Evolutionary conservation across 2,329 filamentous ascomycete genomes (phyloP).

Genomic region (Capronia epimyces): DNA sequence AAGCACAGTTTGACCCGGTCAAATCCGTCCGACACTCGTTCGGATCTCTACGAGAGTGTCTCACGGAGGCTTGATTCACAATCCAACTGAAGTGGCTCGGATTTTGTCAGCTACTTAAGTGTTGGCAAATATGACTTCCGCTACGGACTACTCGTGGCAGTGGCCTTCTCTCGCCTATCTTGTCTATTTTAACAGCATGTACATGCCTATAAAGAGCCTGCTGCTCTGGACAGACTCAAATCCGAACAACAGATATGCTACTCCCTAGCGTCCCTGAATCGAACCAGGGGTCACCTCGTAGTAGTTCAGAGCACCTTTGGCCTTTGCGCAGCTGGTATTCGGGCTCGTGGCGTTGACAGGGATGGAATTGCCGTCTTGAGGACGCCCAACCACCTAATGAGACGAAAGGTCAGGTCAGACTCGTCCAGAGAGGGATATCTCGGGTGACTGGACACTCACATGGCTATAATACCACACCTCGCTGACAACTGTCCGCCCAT

Average conservation of each 20-base stretch:
- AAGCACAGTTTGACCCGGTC: no score
- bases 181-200: no score
- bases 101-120: no score
- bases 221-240: no score
- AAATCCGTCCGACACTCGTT: no score
- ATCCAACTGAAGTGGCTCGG: no score
- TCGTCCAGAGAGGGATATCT: neutral
- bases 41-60: no score
- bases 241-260: no score
- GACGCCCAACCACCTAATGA: slow-evolving; percentile 40
- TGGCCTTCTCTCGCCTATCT: neutral
- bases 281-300: slow-evolving; percentile 24
- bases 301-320: slow-evolving; percentile 27
- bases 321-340: slow-evolving; percentile 26
- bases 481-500: slow-evolving; percentile 52
- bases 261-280: slow-evolving; percentile 10
- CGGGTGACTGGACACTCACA: slow-evolving; percentile 31
- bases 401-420: neutral
- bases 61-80: no score
- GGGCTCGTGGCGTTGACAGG: slow-evolving; percentile 32
- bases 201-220: no score
- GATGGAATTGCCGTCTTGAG: slow-evolving; percentile 49
- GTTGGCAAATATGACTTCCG: no score
- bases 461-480: slow-evolving; percentile 66
- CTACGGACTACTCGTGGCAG: no score